Evolutionary conservation across 768 basidiomycete species (phyloP).

Genomic region (Filobasidium wieringae): DNA sequence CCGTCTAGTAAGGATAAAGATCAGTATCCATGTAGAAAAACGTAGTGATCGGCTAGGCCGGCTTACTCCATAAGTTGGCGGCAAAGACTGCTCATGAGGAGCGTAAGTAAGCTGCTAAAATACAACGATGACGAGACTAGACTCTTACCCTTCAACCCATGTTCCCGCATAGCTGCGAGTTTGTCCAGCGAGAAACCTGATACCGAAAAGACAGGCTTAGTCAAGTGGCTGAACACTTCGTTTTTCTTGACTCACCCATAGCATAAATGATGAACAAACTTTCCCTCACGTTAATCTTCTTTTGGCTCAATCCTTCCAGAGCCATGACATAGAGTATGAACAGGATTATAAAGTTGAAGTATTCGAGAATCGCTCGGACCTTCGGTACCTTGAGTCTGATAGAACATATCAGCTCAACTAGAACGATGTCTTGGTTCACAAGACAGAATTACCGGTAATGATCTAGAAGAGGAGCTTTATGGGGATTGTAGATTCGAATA

Average conservation of each 20-base stretch:
- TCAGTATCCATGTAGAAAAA: conserved; percentile 1
- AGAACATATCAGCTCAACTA: neutral
- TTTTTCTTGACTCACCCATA: conserved; percentile 29
- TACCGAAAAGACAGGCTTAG: conserved; percentile 24
- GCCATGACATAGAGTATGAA: conserved; percentile 74
- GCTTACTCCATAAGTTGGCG: conserved; percentile 29
- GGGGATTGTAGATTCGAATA: conserved; percentile 86
- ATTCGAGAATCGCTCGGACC: conserved; percentile 80
- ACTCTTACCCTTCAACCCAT: conserved; percentile 66
- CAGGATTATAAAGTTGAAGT: conserved; percentile 70
- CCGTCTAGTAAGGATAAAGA: conserved; percentile 43
- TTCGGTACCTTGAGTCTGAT: conserved; percentile 79
- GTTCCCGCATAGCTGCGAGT: conserved; percentile 88
- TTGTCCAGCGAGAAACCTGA: conserved; percentile 84
- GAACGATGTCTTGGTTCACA: neutral
- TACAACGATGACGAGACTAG: neutral
- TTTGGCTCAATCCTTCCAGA: conserved; percentile 59
- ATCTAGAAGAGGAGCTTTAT: conserved; percentile 83
- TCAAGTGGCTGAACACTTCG: neutral
- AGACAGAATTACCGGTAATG: conserved; percentile 61
- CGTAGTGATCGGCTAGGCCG: neutral
- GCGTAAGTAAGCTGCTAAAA: neutral
- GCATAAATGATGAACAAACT: conserved; percentile 58
- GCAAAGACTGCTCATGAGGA: conserved; percentile 24
- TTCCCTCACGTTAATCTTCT: conserved; percentile 57